These are phyloP conservation scores for Brasilioporus rufonigricans DNA, from an alignment of 768 basidiomycete species.

Conservation along the genomic window DNA sequence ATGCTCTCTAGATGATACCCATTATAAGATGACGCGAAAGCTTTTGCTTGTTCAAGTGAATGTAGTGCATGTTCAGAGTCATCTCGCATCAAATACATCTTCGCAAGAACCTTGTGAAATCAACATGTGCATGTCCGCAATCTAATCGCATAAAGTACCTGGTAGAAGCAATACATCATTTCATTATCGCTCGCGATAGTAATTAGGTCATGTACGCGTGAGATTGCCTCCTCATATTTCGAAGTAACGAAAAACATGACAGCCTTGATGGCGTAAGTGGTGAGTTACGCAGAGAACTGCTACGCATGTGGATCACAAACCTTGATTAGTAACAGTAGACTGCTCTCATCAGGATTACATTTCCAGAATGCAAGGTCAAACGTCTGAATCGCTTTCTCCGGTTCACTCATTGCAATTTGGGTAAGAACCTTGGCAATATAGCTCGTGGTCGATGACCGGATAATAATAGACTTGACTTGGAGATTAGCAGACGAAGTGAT, in stretches of 20 bases:
- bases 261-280: not conserved
- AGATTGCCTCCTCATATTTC: not conserved
- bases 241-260: not conserved
- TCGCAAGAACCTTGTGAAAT: constrained; percentile 2
- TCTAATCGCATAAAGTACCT: not conserved
- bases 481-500: too few species aligned
- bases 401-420: not conserved
- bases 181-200: not conserved
- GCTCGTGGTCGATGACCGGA: not conserved
- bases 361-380: too few species aligned
- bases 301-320: not conserved
- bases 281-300: not conserved
- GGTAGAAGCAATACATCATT: not conserved
- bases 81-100: too few species aligned
- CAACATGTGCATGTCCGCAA: not conserved
- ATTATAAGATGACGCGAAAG: not conserved
- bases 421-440: too few species aligned
- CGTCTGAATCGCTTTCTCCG: too few species aligned
- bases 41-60: not conserved
- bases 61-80: too few species aligned
- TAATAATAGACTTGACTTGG: not conserved
- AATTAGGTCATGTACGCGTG: not conserved
- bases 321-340: too few species aligned
- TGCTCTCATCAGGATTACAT: not conserved
- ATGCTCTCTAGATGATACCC: not conserved